These are phyloP conservation scores for Dothideomycetes sp. DNA, from an alignment of 2,329 filamentous ascomycete genomes.

Conservation along the genomic window DNA sequence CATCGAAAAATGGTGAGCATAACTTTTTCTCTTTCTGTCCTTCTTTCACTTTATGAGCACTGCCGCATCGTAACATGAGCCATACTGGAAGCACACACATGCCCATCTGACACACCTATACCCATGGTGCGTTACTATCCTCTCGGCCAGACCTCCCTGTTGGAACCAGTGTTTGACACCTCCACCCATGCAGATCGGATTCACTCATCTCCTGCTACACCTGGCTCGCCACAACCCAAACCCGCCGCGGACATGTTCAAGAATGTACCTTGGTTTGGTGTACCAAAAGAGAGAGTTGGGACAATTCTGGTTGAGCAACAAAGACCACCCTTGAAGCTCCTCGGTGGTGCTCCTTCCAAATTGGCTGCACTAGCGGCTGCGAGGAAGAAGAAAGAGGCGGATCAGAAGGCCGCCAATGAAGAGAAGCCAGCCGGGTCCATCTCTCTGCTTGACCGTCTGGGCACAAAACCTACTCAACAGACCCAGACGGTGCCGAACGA, in stretches of 20 bases:
- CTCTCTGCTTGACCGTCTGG: conserved; percentile 34
- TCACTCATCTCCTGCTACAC: no score
- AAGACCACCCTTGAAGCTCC: conserved; percentile 49
- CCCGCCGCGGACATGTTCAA: conserved; percentile 54
- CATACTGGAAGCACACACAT: neutral
- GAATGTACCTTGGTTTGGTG: conserved; percentile 75
- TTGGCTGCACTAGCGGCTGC: conserved; percentile 81
- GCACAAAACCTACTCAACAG: conserved; percentile 14
- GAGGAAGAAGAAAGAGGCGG: conserved; percentile 69
- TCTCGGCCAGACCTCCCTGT: neutral
- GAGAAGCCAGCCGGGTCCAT: conserved; percentile 18
- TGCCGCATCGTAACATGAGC: neutral
- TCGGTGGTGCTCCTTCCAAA: conserved; percentile 82
- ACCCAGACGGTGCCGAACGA: neutral
- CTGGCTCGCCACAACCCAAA: no score
- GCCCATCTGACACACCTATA: neutral
- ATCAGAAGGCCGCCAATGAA: conserved; percentile 33
- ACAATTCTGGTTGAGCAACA: conserved; percentile 49
- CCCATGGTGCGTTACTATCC: neutral
- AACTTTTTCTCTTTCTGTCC: conserved; percentile 7
- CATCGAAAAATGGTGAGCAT: conserved; percentile 36
- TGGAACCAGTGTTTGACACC: neutral
- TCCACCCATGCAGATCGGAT: neutral
- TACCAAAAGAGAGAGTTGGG: conserved; percentile 55
- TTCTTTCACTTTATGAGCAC: neutral